Percentiles rank a stretch among this genome's conserved stretches.
phyloP scores from a whole-genome alignment of 208 protist species.

The Blechomonas ayalai region DNA sequence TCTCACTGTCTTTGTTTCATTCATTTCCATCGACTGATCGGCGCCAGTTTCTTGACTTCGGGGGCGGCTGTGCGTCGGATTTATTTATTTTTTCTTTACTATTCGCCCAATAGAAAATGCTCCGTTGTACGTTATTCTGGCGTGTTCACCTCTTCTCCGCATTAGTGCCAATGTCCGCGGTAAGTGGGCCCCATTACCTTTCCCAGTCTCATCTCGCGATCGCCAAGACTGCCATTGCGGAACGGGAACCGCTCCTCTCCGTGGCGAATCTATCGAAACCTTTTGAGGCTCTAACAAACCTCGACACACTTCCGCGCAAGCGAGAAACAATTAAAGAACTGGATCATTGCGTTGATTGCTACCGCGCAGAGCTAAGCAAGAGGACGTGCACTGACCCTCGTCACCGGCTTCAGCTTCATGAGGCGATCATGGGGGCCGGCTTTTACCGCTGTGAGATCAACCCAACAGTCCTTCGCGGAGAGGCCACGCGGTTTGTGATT shows the following conservation, averaged over 20 bases:
- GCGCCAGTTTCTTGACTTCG: no score
- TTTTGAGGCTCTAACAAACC: slow-evolving; percentile 24
- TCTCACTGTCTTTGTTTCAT: no score
- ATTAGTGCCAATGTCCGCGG: slow-evolving; percentile 50
- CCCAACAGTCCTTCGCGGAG: slow-evolving; percentile 56
- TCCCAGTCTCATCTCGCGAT: slow-evolving; percentile 19
- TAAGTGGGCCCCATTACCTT: slow-evolving; percentile 30
- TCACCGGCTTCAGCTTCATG: slow-evolving; percentile 70
- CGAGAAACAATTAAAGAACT: slow-evolving; percentile 31
- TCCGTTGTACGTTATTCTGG: slow-evolving; percentile 32
- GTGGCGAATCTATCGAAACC: slow-evolving; percentile 22
- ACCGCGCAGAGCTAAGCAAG: slow-evolving; percentile 58
- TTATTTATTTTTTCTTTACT: slow-evolving; percentile 1
- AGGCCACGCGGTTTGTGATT: slow-evolving; percentile 70
- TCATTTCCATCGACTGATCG: no score
- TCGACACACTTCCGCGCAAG: slow-evolving; percentile 25
- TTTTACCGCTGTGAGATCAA: slow-evolving; percentile 70
- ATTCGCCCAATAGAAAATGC: slow-evolving; percentile 24
- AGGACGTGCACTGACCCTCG: slow-evolving; percentile 45
- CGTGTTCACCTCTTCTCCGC: slow-evolving; percentile 76
- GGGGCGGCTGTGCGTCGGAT: no score
- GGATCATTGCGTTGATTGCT: slow-evolving; percentile 28
- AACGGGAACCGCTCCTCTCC: slow-evolving; percentile 36
- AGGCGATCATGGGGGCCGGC: slow-evolving; percentile 85
- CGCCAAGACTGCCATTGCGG: slow-evolving; percentile 34